Conservation (phyloP, 2,329 filamentous ascomycete genomes). For the Aspergillus japonicus region DNA sequence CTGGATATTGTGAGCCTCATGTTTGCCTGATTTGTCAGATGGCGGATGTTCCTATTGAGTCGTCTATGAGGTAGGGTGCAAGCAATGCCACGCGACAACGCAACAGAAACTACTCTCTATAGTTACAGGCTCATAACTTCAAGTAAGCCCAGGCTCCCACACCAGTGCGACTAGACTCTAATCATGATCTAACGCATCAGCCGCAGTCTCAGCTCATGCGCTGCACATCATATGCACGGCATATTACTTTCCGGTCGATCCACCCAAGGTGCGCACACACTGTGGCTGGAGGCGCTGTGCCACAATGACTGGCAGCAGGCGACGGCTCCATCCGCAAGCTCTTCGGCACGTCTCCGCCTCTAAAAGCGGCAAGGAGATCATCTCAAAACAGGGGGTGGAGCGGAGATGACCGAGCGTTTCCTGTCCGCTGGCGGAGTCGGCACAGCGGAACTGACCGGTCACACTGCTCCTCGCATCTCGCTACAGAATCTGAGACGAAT, state of each 20-base stretch:
- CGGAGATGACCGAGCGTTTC: slow-evolving; percentile 25
- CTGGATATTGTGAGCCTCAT: neutral
- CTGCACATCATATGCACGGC: neutral
- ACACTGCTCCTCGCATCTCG: neutral
- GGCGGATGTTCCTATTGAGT: neutral
- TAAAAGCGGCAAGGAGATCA: slow-evolving; percentile 32
- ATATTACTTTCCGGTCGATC: neutral
- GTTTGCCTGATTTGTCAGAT: neutral
- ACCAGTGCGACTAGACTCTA: neutral
- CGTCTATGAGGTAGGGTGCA: neutral
- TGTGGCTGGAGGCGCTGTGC: neutral
- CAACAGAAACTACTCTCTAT: neutral
- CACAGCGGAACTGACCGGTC: slow-evolving; percentile 4
- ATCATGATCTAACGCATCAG: neutral
- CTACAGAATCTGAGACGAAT: neutral
- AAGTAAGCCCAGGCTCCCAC: neutral
- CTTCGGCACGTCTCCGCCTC: slow-evolving; percentile 1
- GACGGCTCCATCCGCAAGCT: neutral
- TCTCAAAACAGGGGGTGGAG: slow-evolving; percentile 31
- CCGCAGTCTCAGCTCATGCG: neutral
- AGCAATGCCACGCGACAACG: neutral
- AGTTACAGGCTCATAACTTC: neutral
- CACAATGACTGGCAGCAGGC: neutral
- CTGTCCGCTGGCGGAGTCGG: slow-evolving; percentile 17
- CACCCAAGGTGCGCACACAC: neutral